phyloP scores from a whole-genome alignment of 371 early-diverging fungal species.

The Mucor lusitanicus region DNA sequence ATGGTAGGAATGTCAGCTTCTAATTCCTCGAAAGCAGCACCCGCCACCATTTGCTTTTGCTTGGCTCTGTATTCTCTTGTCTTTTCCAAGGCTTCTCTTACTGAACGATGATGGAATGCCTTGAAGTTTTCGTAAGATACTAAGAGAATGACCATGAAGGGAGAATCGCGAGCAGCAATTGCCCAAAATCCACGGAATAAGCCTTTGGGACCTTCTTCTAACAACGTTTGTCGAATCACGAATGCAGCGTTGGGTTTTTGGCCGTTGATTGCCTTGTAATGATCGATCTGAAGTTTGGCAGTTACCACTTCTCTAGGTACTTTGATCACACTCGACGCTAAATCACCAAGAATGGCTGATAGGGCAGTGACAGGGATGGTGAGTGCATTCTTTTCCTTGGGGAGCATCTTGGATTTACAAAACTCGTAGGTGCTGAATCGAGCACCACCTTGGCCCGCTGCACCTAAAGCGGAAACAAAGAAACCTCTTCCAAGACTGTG shows the following conservation, averaged over 20 bases:
- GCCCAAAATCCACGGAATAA: constrained; percentile 81
- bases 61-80: constrained; percentile 34
- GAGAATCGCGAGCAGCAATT: constrained; percentile 76
- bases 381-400: constrained; percentile 26
- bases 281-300: constrained; percentile 73
- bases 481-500: constrained; percentile 70
- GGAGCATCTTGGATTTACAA: constrained; percentile 65
- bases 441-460: constrained; percentile 78
- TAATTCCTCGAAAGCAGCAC: constrained; percentile 51
- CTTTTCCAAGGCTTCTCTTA: constrained; percentile 33
- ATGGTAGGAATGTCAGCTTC: constrained; percentile 71
- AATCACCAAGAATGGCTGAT: constrained; percentile 77
- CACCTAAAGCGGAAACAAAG: constrained; percentile 67
- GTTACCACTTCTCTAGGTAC: constrained; percentile 88
- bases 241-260: constrained; percentile 42
- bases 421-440: constrained; percentile 79
- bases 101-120: constrained; percentile 64
- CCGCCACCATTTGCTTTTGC: constrained; percentile 47
- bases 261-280: constrained; percentile 44
- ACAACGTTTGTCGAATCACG: constrained; percentile 60
- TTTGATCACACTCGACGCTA: constrained; percentile 78
- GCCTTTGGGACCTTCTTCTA: constrained; percentile 69
- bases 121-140: constrained; percentile 84
- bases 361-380: constrained; percentile 67
- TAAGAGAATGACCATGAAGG: constrained; percentile 84